Base-by-base conservation (phyloP, 2,329 filamentous ascomycete genomes). In the Fusarium vanettenii region DNA sequence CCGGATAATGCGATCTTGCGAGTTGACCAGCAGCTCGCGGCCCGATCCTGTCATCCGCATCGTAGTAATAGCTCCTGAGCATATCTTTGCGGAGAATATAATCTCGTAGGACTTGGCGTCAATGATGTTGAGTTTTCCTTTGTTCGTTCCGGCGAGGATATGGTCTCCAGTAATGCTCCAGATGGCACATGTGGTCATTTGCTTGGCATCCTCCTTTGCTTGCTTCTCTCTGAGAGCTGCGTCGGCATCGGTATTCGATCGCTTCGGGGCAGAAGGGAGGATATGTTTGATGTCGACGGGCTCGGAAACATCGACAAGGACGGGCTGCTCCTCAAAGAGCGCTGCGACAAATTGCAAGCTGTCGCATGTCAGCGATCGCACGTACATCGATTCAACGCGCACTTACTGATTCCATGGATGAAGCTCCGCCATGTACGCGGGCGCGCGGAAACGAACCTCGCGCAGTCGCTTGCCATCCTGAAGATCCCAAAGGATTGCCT, bases 71-170 rank as follows among this genome's bases (percentile, higher is more conserved):
- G 97, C 93, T 35, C 95, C 95, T 76, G 91, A 92, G 79, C 95
- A 97, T 65, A 98, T 91, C 75, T 97, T 94, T 64, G 93, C 95
- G 16, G 95, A 97, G 86, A 97, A 95, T 77, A 98, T 94, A 13
- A 96, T 94, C 72, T 94, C 91, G 80, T 91, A 92, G 0, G 94
- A 94, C 71, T 90, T 89, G 3, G 93, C 92, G 78, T 97, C 94
- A 80, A 99, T 97, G 71, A 99, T 94, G 83, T 99, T 99, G 70
- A 99, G 88, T 88, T 95, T 97, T 66, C 97, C 97, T 83, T 98
- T 98, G 77, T 93, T 98, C 6, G 97, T 99, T 43, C 95, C 97
- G 1, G 95, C 92, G 37, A 99, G 89, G 71, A 99, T 95, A 82
- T 98, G 94, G 55, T 95, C 92, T 60, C 97, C 97, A 0, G 92